A percentile compares a stretch with the other conserved stretches of the same genome.
Conservation (phyloP, 1,284 basidiomycete genomes). For the Cryptococcus jaspeensis region DNA sequence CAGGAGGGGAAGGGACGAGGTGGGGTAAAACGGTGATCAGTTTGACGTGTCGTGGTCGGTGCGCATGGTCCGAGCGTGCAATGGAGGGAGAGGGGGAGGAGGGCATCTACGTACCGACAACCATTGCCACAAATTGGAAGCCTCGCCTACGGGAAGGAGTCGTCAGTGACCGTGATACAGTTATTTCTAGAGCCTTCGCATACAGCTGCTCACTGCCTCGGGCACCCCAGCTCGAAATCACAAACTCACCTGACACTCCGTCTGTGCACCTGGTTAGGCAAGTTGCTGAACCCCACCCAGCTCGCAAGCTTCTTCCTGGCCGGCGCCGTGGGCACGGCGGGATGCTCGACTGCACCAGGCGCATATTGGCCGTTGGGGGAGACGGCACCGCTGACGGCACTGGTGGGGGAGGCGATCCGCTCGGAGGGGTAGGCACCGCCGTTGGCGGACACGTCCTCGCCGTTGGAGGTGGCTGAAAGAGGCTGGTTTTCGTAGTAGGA, state of each 20-base stretch:
- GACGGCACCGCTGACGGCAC: background rate
- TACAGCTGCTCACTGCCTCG: background rate
- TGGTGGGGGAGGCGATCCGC: background rate
- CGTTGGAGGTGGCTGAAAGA: constrained; percentile 15
- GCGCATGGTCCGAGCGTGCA: constrained; percentile 4
- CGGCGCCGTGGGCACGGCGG: background rate
- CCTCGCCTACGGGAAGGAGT: constrained; percentile 61
- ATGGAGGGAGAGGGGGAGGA: background rate
- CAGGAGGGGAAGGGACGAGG: background rate
- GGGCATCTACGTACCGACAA: constrained; percentile 93
- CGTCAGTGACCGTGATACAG: background rate
- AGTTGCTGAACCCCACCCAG: constrained; percentile 76
- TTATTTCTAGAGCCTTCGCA: background rate
- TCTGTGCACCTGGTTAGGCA: constrained; percentile 96
- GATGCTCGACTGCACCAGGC: background rate
- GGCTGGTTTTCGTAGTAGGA: constrained; percentile 36
- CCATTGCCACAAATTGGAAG: constrained; percentile 95
- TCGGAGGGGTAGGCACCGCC: background rate
- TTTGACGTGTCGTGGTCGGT: background rate
- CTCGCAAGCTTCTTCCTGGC: constrained; percentile 48
- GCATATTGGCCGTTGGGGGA: constrained; percentile 13
- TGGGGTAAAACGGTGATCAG: constrained; percentile 7
- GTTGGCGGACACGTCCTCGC: constrained; percentile 1
- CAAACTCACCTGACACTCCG: constrained; percentile 73
- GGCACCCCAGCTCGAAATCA: background rate